A percentile compares a stretch with the other conserved stretches of the same genome.
Conservation (phyloP, 331 rosid species). For the Prunus yedoensis region DNA sequence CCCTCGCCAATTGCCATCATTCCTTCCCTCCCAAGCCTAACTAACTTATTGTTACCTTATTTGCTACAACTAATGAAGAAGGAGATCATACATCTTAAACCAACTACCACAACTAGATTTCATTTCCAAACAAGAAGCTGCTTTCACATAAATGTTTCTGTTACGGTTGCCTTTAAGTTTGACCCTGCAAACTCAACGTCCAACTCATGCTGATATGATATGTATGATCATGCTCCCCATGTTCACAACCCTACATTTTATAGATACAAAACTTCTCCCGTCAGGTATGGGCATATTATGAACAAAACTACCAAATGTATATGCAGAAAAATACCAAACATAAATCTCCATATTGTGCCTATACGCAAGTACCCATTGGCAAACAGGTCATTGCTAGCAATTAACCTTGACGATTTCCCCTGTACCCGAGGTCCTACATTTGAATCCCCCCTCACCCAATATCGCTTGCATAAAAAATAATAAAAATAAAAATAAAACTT, state of each 20-base stretch:
- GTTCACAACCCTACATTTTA: slow-evolving; percentile 19
- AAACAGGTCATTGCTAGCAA: background rate
- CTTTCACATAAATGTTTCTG: background rate
- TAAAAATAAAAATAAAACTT: no score
- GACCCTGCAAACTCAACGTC: slow-evolving; percentile 19
- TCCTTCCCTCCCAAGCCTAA: background rate
- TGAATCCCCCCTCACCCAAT: no score
- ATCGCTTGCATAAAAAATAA: no score
- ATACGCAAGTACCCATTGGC: background rate
- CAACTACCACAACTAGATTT: background rate
- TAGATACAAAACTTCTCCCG: background rate
- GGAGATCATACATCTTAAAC: background rate
- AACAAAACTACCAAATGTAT: background rate
- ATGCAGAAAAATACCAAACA: background rate
- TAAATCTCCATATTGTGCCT: background rate
- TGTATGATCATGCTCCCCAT: slow-evolving; percentile 28
- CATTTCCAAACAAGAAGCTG: slow-evolving; percentile 16
- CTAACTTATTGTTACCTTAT: background rate
- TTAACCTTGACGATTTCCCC: no score
- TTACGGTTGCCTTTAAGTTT: background rate
- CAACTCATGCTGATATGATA: slow-evolving; percentile 5
- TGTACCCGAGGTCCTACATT: no score
- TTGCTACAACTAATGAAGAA: background rate
- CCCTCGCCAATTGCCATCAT: background rate
- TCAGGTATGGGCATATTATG: background rate